Conservation (phyloP, 1,284 basidiomycete genomes). For the Trichosporon coremiiforme region DNA sequence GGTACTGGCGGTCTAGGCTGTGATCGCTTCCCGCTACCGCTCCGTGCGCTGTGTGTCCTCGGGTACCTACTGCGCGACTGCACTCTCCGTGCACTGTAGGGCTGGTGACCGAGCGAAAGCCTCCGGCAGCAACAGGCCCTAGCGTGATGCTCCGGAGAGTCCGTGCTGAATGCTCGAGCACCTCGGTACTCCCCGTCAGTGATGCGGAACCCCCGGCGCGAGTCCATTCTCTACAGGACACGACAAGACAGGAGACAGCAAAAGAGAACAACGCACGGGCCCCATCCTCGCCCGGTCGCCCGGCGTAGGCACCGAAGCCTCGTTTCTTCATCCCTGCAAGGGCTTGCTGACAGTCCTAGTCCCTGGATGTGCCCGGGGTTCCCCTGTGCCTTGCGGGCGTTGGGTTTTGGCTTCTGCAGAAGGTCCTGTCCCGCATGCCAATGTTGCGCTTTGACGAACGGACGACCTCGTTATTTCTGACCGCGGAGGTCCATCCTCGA, state of each 20-base stretch:
- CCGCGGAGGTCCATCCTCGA: background rate
- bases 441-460: background rate
- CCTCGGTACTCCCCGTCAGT: background rate
- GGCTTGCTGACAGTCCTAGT: no score
- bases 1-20: background rate
- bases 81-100: background rate
- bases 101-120: background rate
- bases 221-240: no score
- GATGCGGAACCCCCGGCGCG: background rate
- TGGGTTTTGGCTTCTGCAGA: background rate
- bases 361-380: no score
- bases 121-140: background rate
- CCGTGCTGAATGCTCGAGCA: background rate
- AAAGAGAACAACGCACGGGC: no score
- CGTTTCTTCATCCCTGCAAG: background rate
- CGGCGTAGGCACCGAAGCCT: slow-evolving; percentile 4
- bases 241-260: no score
- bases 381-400: background rate
- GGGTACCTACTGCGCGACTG: background rate
- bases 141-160: background rate
- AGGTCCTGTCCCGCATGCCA: background rate
- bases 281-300: background rate
- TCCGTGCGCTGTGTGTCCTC: background rate
- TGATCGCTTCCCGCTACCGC: background rate
- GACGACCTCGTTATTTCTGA: background rate